Base-by-base conservation (phyloP, 2,329 filamentous ascomycete genomes). In the Alternaria gaisen region DNA sequence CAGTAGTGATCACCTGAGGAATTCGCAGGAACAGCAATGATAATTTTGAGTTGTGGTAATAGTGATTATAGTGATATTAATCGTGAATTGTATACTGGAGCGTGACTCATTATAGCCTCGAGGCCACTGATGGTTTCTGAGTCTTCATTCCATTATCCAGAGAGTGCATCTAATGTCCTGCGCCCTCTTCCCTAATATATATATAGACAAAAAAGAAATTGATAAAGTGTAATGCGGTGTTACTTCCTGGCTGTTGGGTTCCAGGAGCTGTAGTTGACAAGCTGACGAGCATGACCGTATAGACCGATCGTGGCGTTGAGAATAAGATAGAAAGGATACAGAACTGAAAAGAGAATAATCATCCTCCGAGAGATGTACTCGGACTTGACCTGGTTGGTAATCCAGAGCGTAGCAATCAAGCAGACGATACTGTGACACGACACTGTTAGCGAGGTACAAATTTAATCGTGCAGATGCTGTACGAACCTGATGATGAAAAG, bases 261-360 rank as follows among this genome's bases (percentile, higher is more conserved):
- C 82, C 82, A 83, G 16, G 76, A 79, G 56, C 77, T 79, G 63
- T 83, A 83, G 54, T 75, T 78, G 53, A 81, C 80, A 32, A 83
- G 68, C 65, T 83, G 80, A 62, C 82, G 74, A 30, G 82, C 82
- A 61, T 83, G 81, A 7, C 80, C 82, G 59, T 81, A 83, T 16
- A 83, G 70, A 10, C 82, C 82, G 69, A 83, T 82, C 1, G 79
- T 77, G 3, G 81, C 80, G 55, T 77, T 78, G 38, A 83, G 63
- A 12, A 83, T 71, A 26, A 84, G 65, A 22, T 84, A 82, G 40
- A 80, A 73, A 4, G 81, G 79, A 58, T 83, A 83, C 2, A 77
- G 68, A 20, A 80, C 65, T 1, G 79, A 80, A 58, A 84, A 84
- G 16, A 80, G 61, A 3, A 79, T 60, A 66, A 84, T 81, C 68